phyloP scores from a whole-genome alignment of 1,284 basidiomycete species.

The Phylloboletellus chloephorus region DNA sequence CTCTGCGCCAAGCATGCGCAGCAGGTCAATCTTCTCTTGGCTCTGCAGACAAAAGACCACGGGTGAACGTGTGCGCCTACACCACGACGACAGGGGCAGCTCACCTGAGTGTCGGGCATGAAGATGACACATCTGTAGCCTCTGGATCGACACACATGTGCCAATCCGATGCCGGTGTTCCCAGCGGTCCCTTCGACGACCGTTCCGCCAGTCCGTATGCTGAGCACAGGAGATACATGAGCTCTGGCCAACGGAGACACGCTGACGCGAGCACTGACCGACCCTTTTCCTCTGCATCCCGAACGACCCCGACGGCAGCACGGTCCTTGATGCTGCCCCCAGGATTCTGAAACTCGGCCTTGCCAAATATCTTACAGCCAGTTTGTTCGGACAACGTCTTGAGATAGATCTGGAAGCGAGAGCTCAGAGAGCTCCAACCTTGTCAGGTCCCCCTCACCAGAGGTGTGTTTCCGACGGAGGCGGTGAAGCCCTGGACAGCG shows the following conservation, averaged over 20 bases:
- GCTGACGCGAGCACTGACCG: slow-evolving; percentile 49
- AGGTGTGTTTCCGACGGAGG: slow-evolving; percentile 92
- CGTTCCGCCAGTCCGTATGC: slow-evolving; percentile 88
- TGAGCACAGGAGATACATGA: slow-evolving; percentile 27
- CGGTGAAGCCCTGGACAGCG: slow-evolving; percentile 76
- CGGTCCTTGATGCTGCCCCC: slow-evolving; percentile 99
- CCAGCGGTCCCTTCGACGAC: slow-evolving; percentile 98
- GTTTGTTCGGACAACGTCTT: slow-evolving; percentile 82
- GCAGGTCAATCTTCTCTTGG: slow-evolving; percentile 96
- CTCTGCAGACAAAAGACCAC: slow-evolving; percentile 44
- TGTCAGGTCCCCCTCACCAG: slow-evolving; percentile 52
- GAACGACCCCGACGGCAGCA: slow-evolving; percentile 87
- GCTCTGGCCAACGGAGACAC: too few species aligned
- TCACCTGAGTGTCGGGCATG: slow-evolving; percentile 93
- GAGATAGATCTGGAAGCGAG: slow-evolving; percentile 64
- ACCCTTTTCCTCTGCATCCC: slow-evolving; percentile 85
- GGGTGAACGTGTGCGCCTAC: neutral
- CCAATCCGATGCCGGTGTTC: slow-evolving; percentile 97
- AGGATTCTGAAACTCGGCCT: slow-evolving; percentile 98
- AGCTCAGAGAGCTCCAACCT: slow-evolving; percentile 2
- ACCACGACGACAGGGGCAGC: slow-evolving; percentile 9
- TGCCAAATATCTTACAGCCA: slow-evolving; percentile 88
- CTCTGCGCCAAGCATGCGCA: slow-evolving; percentile 95
- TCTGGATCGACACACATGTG: slow-evolving; percentile 87
- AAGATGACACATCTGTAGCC: slow-evolving; percentile 99